These are phyloP conservation scores for Phytophthora colocasiae DNA, from an alignment of 352 stramenopile genomes.

Conservation along the genomic window DNA sequence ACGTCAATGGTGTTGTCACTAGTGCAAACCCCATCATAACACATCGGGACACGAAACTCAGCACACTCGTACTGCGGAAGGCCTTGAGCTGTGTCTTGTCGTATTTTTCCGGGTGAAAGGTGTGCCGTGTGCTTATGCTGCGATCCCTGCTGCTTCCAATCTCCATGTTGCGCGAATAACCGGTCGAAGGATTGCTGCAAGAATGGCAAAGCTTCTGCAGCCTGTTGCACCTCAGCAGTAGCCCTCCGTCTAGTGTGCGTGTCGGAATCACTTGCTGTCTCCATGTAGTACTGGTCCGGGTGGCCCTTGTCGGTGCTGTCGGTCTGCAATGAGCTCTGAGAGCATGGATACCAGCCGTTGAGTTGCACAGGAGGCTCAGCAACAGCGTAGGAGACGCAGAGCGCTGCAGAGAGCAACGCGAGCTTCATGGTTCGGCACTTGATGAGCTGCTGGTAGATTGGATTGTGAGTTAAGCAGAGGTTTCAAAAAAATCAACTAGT, in stretches of 20 bases:
- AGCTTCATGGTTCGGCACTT: conserved; percentile 15
- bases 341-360: conserved; percentile 73
- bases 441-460: conserved; percentile 16
- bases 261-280: conserved; percentile 21
- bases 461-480: conserved; percentile 8
- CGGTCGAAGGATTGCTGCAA: conserved; percentile 52
- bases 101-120: conserved; percentile 18
- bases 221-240: conserved; percentile 12
- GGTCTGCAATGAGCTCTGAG: conserved; percentile 37
- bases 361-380: conserved; percentile 40
- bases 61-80: conserved; percentile 62
- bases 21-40: conserved; percentile 69
- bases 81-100: not conserved
- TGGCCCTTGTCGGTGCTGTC: conserved; percentile 33
- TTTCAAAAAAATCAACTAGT: conserved; percentile 17
- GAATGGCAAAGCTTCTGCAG: conserved; percentile 30
- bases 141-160: conserved; percentile 31
- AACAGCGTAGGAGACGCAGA: not conserved
- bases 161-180: conserved; percentile 31
- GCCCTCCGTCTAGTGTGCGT: conserved; percentile 13
- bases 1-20: conserved; percentile 63
- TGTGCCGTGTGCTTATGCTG: not conserved
- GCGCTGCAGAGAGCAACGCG: not conserved
- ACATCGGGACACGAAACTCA: conserved; percentile 72
- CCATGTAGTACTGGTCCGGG: conserved; percentile 49